Evolutionary conservation across 179 eudicot species (phyloP), one percentile per base, ranked within the genome.

Genomic region (Drosera spatulata): DNA sequence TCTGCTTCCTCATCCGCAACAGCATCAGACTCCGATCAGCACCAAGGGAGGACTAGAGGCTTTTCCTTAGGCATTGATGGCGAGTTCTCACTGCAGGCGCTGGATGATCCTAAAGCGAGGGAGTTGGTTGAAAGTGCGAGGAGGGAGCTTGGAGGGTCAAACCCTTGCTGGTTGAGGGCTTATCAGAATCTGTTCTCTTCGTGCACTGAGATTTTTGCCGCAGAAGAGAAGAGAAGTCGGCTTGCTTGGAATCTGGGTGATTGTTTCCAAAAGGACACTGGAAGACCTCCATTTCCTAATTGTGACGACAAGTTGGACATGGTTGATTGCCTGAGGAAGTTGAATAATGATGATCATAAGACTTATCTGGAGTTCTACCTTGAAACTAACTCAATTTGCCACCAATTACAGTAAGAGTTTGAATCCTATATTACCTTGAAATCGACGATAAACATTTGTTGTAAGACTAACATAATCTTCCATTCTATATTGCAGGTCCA

Each of bases 211-310:
- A 74, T 80, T 15, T 70, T 77, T 7, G 88, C 85, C 0, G 84
- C 61, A 2, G 80, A 85, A 38, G 90, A 85, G 60, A 67, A 63
- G 61, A 62, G 77, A 67, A 63, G 74, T 1, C 62, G 85, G 13
- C 71, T 87, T 12, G 85, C 96, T 61, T 87, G 96, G 96, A 64
- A 73, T 76, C 79, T 87, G 7, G 81, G 82, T 56, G 80, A 84
- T 50, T 84, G 95, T 74, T 86, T 85, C 52, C 85, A 79, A 47
- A 69, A 65, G 70, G 86, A 81, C 62, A 65, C 88, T 2, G 91
- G 95, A 2, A 72, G 87, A 56, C 60, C 68, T 4, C 47, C 71
- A 3, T 83, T 86, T 10, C 91, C 96, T 13, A 39, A 62, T 41
- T 86, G 96, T 58, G 75, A 69, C 39, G 39, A 48, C 2, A 83